Evolutionary conservation across 2,329 filamentous ascomycete species (phyloP), one percentile per base, ranked within the genome.

Genomic region (Podosphaera aphanis): DNA sequence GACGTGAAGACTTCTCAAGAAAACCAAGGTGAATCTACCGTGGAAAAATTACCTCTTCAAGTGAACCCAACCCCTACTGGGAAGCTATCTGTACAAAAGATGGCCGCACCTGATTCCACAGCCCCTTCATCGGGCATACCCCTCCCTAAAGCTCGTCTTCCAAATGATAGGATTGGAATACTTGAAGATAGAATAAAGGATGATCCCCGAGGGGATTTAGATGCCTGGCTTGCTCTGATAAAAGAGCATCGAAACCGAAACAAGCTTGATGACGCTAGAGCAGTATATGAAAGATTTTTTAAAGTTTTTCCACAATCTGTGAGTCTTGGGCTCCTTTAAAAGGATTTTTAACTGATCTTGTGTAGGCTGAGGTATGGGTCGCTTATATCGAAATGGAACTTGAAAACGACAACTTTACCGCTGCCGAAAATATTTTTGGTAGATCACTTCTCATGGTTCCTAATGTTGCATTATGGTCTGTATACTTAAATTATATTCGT

Each of bases 401-500:
- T 25, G 79, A 84, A 51, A 69, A 85, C 48, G 84, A 93, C 55
- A 83, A 93, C 51, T 79, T 90, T 49, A 69, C 71, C 47, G 74
- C 75, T 41, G 77, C 92, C 15, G 88, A 94, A 61, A 70, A 76
- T 45, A 77, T 98, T 19, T 93, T 98, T 60, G 76, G 74, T 51
- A 74, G 76, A 53, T 85, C 81, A 27, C 72, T 98, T 35, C 70
- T 84, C 53, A 73, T 73, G 7, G 78, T 90, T 18, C 79, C 83
- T 10, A 83, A 88, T 59, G 79, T 95, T 35, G 74, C 81, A 50
- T 71, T 98, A 18, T 98, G 86, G 84, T 84, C 81, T 5, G 73
- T 85, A 27, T 98, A 98, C 60, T 74, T 98, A 50, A 85, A 94
- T 62, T 94, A 95, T 60, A 83, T 95, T 50, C 83, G 90, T 45